Conservation (phyloP, 2,329 filamentous ascomycete species). For the Calonectria leucothoes region DNA sequence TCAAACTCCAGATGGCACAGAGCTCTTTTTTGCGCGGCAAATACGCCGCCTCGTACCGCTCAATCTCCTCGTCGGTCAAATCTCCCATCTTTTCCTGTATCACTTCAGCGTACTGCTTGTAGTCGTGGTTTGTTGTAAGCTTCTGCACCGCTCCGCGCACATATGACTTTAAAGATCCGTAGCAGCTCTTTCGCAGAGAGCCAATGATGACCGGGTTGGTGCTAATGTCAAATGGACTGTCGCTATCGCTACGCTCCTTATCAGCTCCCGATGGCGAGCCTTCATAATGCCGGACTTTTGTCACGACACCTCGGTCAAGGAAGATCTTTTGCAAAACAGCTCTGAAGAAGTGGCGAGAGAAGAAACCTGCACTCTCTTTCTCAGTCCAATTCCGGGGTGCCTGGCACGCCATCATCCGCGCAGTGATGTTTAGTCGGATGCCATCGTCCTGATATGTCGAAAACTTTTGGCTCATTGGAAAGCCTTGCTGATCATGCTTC, state of each 20-base stretch:
- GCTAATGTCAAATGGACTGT: constrained; percentile 64
- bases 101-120: constrained; percentile 68
- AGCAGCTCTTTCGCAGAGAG: constrained; percentile 83
- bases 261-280: constrained; percentile 29
- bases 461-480: constrained; percentile 87
- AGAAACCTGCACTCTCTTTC: constrained; percentile 86
- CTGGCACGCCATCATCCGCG: constrained; percentile 98
- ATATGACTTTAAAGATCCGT: constrained; percentile 79
- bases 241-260: constrained; percentile 32
- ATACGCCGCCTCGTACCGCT: constrained; percentile 75
- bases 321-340: constrained; percentile 93
- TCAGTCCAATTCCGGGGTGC: constrained; percentile 92
- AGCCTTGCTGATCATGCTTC: constrained; percentile 88
- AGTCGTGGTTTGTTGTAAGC: constrained; percentile 68
- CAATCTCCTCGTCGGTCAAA: constrained; percentile 81
- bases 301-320: constrained; percentile 83
- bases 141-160: constrained; percentile 85
- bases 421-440: constrained; percentile 92
- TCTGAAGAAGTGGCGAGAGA: constrained; percentile 92
- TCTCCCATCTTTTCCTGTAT: constrained; percentile 74
- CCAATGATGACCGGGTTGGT: constrained; percentile 89
- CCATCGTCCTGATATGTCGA: constrained; percentile 69
- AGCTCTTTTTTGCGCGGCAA: constrained; percentile 79
- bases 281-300: constrained; percentile 62
- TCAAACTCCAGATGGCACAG: constrained; percentile 90